These are phyloP conservation scores for Brassica balearica DNA, from an alignment of 441 rosid genomes.

Conservation along the genomic window DNA sequence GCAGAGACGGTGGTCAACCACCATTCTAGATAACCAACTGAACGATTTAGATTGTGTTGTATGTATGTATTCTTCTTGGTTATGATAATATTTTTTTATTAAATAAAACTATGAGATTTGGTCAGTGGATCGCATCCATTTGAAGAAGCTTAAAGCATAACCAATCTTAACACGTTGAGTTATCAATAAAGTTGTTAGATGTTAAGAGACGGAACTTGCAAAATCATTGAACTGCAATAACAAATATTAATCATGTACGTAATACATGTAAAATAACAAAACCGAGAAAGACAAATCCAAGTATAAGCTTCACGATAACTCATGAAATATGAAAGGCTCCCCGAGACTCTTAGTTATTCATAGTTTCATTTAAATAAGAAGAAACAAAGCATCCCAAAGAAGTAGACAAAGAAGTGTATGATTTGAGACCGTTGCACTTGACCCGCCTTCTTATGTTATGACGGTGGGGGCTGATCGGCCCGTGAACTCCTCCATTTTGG, in stretches of 20 bases:
- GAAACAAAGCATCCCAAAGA: slow-evolving; percentile 24
- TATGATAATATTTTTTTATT: not conserved
- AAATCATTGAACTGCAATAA: not conserved
- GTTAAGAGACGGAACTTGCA: slow-evolving; percentile 16
- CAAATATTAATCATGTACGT: slow-evolving; percentile 5
- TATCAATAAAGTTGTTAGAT: not conserved
- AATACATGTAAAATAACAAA: slow-evolving; percentile 14
- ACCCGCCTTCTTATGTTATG: slow-evolving; percentile 59
- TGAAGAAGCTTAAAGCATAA: not conserved
- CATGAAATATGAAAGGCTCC: slow-evolving; percentile 23
- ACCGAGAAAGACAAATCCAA: slow-evolving; percentile 12
- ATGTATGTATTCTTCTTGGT: not conserved
- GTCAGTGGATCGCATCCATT: not conserved
- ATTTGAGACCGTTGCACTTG: slow-evolving; percentile 14
- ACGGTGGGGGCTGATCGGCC: slow-evolving; percentile 97
- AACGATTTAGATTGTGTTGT: not conserved
- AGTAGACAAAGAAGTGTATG: slow-evolving; percentile 19
- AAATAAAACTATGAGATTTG: not conserved
- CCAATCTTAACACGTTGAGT: not conserved
- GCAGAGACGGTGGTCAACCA: not conserved
- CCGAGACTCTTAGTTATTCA: slow-evolving; percentile 35
- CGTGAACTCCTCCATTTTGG: slow-evolving; percentile 89
- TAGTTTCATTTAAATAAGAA: slow-evolving; percentile 9
- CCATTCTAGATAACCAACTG: not conserved
- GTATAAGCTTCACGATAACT: slow-evolving; percentile 25